Percentiles rank a stretch among this genome's conserved stretches.
Evolutionary conservation across 345 rosid species (phyloP).

Genomic region (Brassica napus): DNA sequence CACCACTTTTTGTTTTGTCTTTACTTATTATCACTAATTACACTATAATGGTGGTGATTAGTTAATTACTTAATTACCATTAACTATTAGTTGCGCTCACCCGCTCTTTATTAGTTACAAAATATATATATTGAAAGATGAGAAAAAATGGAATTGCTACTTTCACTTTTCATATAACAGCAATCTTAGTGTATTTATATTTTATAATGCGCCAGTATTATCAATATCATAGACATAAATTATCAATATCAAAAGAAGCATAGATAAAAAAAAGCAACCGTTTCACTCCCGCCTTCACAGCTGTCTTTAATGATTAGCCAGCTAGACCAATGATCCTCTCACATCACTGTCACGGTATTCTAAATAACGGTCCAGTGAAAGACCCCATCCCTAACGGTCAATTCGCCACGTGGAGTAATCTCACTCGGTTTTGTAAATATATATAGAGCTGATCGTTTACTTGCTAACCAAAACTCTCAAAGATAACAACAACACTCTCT

Average conservation of each 20-base stretch:
- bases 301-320: constrained; percentile 38
- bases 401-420: constrained; percentile 6
- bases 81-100: neutral
- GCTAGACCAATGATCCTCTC: constrained; percentile 6
- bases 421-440: neutral
- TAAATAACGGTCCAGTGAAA: constrained; percentile 22
- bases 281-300: constrained; percentile 40
- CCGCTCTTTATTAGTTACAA: neutral
- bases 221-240: neutral
- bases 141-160: neutral
- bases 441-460: neutral
- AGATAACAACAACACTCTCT: neutral
- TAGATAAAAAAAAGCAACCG: constrained; percentile 16
- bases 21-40: neutral
- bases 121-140: neutral
- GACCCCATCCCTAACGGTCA: constrained; percentile 21
- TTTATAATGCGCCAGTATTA: neutral
- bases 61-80: neutral
- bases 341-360: constrained; percentile 23
- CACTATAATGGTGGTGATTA: too few species aligned
- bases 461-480: neutral
- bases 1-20: constrained; percentile 6
- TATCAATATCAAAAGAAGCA: neutral
- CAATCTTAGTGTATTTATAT: neutral
- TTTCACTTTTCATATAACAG: constrained; percentile 1